These are phyloP conservation scores for Forsythia suspensa DNA, from an alignment of 257 asterid genomes.

Conservation along the genomic window DNA sequence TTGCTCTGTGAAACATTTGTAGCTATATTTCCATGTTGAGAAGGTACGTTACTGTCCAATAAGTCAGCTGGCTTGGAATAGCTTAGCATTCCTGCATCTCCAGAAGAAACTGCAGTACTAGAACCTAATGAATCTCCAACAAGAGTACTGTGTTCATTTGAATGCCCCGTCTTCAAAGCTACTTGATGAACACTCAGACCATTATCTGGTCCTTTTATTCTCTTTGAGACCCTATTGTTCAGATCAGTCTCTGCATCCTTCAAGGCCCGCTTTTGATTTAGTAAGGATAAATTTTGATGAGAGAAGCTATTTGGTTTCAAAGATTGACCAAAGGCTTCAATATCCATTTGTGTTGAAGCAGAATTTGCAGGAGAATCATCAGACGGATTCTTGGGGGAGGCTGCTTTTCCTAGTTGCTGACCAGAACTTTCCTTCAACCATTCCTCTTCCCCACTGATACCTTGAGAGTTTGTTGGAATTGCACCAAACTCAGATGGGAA, in stretches of 20 bases:
- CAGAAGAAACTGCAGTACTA: conserved; percentile 35
- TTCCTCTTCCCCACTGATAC: conserved; percentile 39
- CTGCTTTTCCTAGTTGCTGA: conserved; percentile 39
- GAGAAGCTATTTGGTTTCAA: conserved; percentile 61
- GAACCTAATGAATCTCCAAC: conserved; percentile 44
- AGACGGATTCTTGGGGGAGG: conserved; percentile 33
- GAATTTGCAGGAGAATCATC: conserved; percentile 65
- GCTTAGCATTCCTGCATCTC: conserved; percentile 43
- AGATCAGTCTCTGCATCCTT: conserved; percentile 57
- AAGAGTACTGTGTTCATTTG: conserved; percentile 38
- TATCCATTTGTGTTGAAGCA: conserved; percentile 54
- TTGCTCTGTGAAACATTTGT: conserved; percentile 39
- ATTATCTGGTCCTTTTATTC: conserved; percentile 55
- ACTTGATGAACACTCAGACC: conserved; percentile 36
- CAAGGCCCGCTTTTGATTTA: conserved; percentile 53
- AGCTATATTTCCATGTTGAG: conserved; percentile 47
- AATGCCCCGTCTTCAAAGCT: conserved; percentile 33
- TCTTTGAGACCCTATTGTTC: conserved; percentile 54
- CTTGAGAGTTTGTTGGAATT: conserved; percentile 38
- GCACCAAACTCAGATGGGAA: conserved; percentile 26
- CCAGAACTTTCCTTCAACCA: conserved; percentile 38
- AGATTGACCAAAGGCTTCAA: conserved; percentile 84
- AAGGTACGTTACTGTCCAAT: conserved; percentile 35
- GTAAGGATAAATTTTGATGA: conserved; percentile 49
- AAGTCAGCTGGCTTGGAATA: conserved; percentile 41